Percentiles rank a stretch among this genome's conserved stretches.
These are phyloP conservation scores for Saccharomycopsis selenospora DNA, from an alignment of 805 yeast genomes.

Conservation along the genomic window DNA sequence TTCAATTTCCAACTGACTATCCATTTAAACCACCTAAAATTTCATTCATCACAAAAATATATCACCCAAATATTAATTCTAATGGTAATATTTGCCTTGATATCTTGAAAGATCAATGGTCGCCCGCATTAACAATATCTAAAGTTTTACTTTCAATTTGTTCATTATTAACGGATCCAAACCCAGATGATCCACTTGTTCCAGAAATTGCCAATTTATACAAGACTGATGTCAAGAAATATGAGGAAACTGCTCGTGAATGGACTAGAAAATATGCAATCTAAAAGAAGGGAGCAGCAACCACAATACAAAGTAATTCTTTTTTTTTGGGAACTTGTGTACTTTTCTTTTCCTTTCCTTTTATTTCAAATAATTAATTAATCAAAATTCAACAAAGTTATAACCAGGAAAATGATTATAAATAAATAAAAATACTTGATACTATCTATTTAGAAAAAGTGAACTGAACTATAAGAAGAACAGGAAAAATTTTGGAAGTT, in stretches of 20 bases:
- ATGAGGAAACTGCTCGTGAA: conserved; percentile 95
- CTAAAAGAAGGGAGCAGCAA: conserved; percentile 29
- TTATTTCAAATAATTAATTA: too few species aligned
- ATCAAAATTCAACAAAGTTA: too few species aligned
- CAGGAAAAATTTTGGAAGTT: too few species aligned
- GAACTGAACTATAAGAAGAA: too few species aligned
- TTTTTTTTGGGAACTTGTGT: too few species aligned
- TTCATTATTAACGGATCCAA: conserved; percentile 93
- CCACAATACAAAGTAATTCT: too few species aligned
- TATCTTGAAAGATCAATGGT: conserved; percentile 97
- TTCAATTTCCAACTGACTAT: conserved; percentile 98
- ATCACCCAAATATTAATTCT: conserved; percentile 94
- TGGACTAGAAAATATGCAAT: conserved; percentile 99
- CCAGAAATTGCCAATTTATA: conserved; percentile 97
- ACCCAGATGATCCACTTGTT: conserved; percentile 97
- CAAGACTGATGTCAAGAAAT: conserved; percentile 88
- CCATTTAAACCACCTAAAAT: conserved; percentile 98
- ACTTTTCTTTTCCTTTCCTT: too few species aligned
- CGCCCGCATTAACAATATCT: conserved; percentile 95
- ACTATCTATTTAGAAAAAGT: too few species aligned
- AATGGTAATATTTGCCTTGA: conserved; percentile 96
- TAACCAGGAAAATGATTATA: too few species aligned
- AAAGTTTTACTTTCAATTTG: conserved; percentile 92
- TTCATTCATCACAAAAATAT: conserved; percentile 87
- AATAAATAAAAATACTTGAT: too few species aligned